These are phyloP conservation scores for Candida sithepensis DNA, from an alignment of 805 yeast genomes.

Conservation along the genomic window DNA sequence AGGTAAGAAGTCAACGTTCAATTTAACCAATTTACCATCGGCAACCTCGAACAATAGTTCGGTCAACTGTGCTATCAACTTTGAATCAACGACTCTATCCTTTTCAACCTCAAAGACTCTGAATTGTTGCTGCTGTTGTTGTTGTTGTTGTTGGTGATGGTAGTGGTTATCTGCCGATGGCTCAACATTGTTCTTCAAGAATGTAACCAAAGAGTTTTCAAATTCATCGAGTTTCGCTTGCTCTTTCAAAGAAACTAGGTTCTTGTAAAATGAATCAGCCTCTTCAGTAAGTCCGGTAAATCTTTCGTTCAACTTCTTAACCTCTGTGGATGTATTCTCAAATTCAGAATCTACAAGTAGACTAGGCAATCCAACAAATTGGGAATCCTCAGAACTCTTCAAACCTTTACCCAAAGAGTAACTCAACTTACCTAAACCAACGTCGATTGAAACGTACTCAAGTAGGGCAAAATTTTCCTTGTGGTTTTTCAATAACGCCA, in stretches of 20 bases:
- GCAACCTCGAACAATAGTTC: constrained; percentile 32
- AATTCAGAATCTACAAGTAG: constrained; percentile 17
- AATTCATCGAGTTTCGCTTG: constrained; percentile 26
- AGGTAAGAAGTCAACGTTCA: constrained; percentile 39
- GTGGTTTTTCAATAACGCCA: constrained; percentile 38
- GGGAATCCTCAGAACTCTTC: constrained; percentile 6
- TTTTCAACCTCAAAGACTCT: constrained; percentile 57
- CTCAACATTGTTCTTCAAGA: constrained; percentile 25
- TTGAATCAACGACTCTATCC: constrained; percentile 62
- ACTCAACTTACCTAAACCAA: constrained; percentile 64
- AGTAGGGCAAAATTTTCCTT: constrained; percentile 42
- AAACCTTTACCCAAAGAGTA: constrained; percentile 70
- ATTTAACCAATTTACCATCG: constrained; percentile 14
- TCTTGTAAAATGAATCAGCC: constrained; percentile 26
- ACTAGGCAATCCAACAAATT: constrained; percentile 24
- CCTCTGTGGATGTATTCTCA: constrained; percentile 20
- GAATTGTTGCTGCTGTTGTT: constrained; percentile 30
- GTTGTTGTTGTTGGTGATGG: constrained; percentile 18
- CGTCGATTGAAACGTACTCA: constrained; percentile 47
- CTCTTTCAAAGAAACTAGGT: constrained; percentile 21
- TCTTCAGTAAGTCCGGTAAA: constrained; percentile 19
- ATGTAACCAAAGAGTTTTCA: constrained; percentile 29
- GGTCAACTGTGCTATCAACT: constrained; percentile 45
- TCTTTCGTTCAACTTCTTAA: constrained; percentile 22
- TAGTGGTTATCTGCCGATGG: constrained; percentile 8